phyloP scores from a whole-genome alignment of 305 asterid genomes.

The Ajuga reptans region DNA sequence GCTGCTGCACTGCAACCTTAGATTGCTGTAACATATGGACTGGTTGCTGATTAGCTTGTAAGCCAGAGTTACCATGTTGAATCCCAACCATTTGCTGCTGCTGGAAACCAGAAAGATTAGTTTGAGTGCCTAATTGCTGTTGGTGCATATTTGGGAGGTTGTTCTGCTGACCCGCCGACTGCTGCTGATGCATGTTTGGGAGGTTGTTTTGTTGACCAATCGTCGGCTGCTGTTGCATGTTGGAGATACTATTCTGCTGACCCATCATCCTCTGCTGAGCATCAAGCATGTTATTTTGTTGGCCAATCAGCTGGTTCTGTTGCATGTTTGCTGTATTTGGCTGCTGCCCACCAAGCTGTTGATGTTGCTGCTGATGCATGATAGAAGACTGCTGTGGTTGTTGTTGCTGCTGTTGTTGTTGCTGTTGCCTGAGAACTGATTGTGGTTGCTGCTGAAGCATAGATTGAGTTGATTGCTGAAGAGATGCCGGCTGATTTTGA shows the following conservation, averaged over 20 bases:
- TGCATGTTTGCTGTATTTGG: constrained; percentile 54
- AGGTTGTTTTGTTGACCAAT: constrained; percentile 61
- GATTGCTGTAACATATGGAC: constrained; percentile 64
- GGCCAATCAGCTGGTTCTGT: constrained; percentile 69
- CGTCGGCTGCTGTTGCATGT: constrained; percentile 58
- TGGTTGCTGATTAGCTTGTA: constrained; percentile 57
- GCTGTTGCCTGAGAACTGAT: constrained; percentile 79
- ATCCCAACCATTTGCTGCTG: constrained; percentile 76
- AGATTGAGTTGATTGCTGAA: constrained; percentile 66
- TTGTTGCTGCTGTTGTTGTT: constrained; percentile 72
- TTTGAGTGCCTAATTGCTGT: constrained; percentile 60
- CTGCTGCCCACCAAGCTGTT: constrained; percentile 57
- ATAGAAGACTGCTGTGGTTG: constrained; percentile 43
- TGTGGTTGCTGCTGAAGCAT: constrained; percentile 81
- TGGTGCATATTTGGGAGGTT: constrained; percentile 51
- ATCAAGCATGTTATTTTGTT: constrained; percentile 58
- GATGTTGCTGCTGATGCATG: constrained; percentile 55
- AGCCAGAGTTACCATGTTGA: constrained; percentile 56
- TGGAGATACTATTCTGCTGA: constrained; percentile 53
- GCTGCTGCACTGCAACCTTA: constrained; percentile 68
- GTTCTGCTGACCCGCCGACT: constrained; percentile 41
- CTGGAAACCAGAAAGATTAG: constrained; percentile 60
- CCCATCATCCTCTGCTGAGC: constrained; percentile 60
- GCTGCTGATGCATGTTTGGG: constrained; percentile 52
- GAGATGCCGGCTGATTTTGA: constrained; percentile 71